phyloP scores from a whole-genome alignment of 495 filamentous ascomycete genomes.

The Hypoxylon fuscum region DNA sequence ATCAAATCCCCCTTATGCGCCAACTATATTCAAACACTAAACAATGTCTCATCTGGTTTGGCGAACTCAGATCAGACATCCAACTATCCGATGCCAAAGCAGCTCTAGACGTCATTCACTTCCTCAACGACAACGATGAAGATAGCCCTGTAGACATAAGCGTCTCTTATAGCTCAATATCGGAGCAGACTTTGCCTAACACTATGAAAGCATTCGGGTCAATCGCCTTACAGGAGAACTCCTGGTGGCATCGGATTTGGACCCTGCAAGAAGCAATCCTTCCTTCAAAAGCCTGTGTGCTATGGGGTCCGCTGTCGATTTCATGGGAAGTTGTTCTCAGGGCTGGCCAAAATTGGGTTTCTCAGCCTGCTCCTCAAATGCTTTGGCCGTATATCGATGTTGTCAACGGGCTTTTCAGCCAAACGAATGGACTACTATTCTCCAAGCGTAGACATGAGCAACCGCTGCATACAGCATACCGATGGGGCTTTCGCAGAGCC shows the following conservation, averaged over 20 bases:
- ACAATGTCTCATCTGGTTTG: neutral
- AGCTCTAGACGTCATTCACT: neutral
- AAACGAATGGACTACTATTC: neutral
- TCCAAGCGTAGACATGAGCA: neutral
- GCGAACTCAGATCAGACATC: neutral
- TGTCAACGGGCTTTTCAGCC: neutral
- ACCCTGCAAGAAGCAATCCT: neutral
- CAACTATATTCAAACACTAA: conserved; percentile 3
- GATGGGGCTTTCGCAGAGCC: conserved; percentile 4
- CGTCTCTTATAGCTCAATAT: neutral
- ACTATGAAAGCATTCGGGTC: neutral
- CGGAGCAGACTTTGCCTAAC: neutral
- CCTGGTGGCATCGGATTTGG: conserved; percentile 6
- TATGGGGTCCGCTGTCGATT: conserved; percentile 4
- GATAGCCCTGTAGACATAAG: neutral
- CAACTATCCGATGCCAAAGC: neutral
- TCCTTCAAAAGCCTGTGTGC: neutral
- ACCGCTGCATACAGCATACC: neutral
- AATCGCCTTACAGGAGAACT: neutral
- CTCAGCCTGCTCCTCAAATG: too few species aligned
- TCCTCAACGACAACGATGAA: neutral
- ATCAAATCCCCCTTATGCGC: conserved; percentile 12
- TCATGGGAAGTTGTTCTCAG: neutral
- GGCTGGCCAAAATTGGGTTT: neutral
- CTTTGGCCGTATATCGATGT: neutral